phyloP scores from a whole-genome alignment of 2,329 filamentous ascomycete genomes.

The Sporothrix pseudoabietina region DNA sequence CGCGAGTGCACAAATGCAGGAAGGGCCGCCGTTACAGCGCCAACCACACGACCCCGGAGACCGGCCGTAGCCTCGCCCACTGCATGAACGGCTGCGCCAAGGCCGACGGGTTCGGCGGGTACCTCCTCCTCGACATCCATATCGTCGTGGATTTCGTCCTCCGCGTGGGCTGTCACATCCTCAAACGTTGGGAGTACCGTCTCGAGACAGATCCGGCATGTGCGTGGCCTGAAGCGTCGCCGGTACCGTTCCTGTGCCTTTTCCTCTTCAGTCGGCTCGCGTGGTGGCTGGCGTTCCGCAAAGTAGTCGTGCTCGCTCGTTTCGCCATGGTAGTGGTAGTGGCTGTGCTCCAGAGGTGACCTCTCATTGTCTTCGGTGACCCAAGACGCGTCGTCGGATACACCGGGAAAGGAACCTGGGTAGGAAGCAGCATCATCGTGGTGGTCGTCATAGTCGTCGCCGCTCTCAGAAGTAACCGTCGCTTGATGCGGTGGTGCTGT shows the following conservation, averaged over 20 bases:
- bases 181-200: conserved; percentile 55
- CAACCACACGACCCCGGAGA: conserved; percentile 22
- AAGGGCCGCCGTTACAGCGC: conserved; percentile 32
- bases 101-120: not conserved
- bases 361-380: conserved; percentile 14
- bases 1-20: conserved; percentile 41
- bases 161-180: conserved; percentile 33
- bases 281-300: not conserved
- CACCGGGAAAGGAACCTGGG: not conserved
- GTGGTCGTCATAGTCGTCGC: not conserved
- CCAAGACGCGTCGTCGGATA: conserved; percentile 23
- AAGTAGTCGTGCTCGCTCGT: not conserved
- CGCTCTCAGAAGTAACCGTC: not conserved
- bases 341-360: conserved; percentile 12
- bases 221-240: conserved; percentile 67
- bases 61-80: conserved; percentile 15
- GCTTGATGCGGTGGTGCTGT: not conserved
- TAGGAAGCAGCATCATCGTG: not conserved
- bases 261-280: conserved; percentile 13
- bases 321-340: not conserved
- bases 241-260: conserved; percentile 20
- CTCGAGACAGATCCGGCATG: conserved; percentile 89
- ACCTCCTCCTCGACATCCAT: not conserved
- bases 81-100: conserved; percentile 3
- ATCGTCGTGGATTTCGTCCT: not conserved